Evolutionary conservation across 192 early-diverging fungal species (phyloP).

Genomic region (Helicostylum pulchrum): DNA sequence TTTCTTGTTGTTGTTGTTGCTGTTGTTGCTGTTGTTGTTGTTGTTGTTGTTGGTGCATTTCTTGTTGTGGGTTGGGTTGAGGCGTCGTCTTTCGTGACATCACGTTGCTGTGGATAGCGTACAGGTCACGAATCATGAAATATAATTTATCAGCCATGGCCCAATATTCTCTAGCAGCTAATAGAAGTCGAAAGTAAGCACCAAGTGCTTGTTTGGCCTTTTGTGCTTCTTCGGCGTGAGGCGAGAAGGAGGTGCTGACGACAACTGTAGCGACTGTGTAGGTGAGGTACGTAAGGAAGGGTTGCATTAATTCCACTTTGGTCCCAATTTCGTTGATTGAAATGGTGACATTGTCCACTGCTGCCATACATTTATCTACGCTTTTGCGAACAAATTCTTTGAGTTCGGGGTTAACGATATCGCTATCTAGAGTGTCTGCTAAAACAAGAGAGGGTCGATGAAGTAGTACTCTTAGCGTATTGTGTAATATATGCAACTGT

Average conservation of each 20-base stretch:
- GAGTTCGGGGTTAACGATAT: conserved; percentile 18
- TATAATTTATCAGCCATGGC: conserved; percentile 52
- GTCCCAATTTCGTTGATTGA: conserved; percentile 36
- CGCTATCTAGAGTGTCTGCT: conserved; percentile 13
- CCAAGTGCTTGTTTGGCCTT: conserved; percentile 40
- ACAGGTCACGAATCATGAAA: conserved; percentile 52
- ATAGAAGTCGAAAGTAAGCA: conserved; percentile 40
- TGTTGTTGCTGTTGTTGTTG: background rate
- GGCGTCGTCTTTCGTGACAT: background rate
- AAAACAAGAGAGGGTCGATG: conserved; percentile 45
- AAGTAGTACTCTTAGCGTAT: conserved; percentile 44
- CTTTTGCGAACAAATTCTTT: conserved; percentile 41
- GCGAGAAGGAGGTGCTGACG: conserved; percentile 44
- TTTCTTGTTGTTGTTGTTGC: background rate
- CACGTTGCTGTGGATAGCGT: conserved; percentile 41
- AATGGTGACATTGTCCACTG: conserved; percentile 41
- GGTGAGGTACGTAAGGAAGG: conserved; percentile 46
- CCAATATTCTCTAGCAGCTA: conserved; percentile 47
- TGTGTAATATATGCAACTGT: conserved; percentile 44
- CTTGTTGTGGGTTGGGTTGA: no score
- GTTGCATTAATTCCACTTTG: conserved; percentile 31
- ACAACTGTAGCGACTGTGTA: conserved; percentile 53
- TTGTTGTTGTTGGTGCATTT: background rate
- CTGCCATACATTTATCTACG: conserved; percentile 33
- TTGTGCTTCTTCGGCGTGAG: conserved; percentile 31